Evolutionary conservation across 805 yeast genomes (phyloP), one percentile per base, ranked within the genome.

Genomic region (Wickerhamiella lipophila): DNA sequence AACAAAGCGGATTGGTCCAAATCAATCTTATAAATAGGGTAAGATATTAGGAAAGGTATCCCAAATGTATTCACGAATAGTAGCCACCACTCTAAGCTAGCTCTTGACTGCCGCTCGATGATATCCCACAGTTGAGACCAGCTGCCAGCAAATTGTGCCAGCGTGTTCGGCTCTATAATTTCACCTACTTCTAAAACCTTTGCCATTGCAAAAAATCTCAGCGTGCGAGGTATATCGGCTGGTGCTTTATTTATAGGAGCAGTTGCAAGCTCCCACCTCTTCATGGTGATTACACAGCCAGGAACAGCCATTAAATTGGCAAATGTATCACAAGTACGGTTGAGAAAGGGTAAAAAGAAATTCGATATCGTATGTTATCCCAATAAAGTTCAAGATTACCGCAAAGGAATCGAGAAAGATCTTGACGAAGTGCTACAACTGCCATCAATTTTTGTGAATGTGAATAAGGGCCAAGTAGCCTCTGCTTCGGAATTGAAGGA

Each of bases 321-420:
- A 46, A 92, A 92, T 64, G 97, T 92, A 27, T 87, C 97, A 25
- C 70, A 89, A 50, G 96, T 92, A 42, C 74, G 92, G 42, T 78
- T 92, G 78, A 83, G 82, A 58, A 87, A 85, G 63, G 96, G 71
- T 38, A 86, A 85, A 62, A 84, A 85, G 64, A 71, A 96, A 55
- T 92, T 87, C 58, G 98, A 92, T 65, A 75, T 92, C 41, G 97
- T 97, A 0, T 92, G 98, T 61, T 92, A 92, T 64, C 95, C 85
- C 60, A 92, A 92, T 60, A 92, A 92, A 61, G 96, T 92, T 4
- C 97, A 89, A 63, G 98, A 92, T 64, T 92, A 87, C 78, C 73
- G 96, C 57, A 74, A 76, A 53, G 83, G 82, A 51, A 78, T 84
- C 6, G 98, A 92, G 60, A 89, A 85, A 56, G 96, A 92, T 62